These are phyloP conservation scores for Alternaria postmessia DNA, from an alignment of 2,329 filamentous ascomycete species.

Conservation along the genomic window DNA sequence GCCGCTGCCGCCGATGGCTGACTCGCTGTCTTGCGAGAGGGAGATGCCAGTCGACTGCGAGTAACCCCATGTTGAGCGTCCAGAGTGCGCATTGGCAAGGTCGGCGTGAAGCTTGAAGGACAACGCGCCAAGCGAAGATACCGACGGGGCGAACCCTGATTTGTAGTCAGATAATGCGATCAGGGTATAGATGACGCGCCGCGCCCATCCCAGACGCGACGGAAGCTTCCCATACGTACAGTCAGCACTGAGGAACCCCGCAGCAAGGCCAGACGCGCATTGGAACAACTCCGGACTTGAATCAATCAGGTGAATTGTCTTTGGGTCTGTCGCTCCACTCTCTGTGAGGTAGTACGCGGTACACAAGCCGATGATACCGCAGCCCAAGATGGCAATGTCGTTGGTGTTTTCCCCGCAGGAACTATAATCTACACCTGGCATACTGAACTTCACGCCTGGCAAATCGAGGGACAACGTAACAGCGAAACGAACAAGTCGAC, in stretches of 20 bases:
- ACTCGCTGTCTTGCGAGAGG: slow-evolving; percentile 61
- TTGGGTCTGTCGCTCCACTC: slow-evolving; percentile 46
- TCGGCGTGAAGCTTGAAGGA: slow-evolving; percentile 74
- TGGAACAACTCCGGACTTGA: slow-evolving; percentile 69
- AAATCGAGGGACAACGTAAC: not conserved
- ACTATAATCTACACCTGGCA: slow-evolving; percentile 6
- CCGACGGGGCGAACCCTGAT: slow-evolving; percentile 65
- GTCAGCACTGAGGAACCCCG: slow-evolving; percentile 75
- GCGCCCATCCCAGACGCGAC: not conserved
- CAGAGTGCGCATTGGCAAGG: slow-evolving; percentile 68
- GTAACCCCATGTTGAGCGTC: slow-evolving; percentile 67
- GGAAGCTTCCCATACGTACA: slow-evolving; percentile 54
- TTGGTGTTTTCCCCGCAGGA: slow-evolving; percentile 14
- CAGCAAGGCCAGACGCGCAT: slow-evolving; percentile 77
- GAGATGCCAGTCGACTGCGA: slow-evolving; percentile 64
- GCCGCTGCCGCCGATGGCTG: slow-evolving; percentile 55
- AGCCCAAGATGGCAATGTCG: slow-evolving; percentile 51
- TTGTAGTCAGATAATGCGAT: not conserved
- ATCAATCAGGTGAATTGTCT: slow-evolving; percentile 66
- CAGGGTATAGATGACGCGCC: not conserved
- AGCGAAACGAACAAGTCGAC: not conserved
- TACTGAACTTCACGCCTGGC: slow-evolving; percentile 6
- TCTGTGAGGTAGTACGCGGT: slow-evolving; percentile 70
- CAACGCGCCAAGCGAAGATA: slow-evolving; percentile 68
- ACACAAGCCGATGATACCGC: slow-evolving; percentile 57